Evolutionary conservation across 2,329 filamentous ascomycete species (phyloP), one percentile per base, ranked within the genome.

Genomic region (Hymenoscyphus fraxineus): DNA sequence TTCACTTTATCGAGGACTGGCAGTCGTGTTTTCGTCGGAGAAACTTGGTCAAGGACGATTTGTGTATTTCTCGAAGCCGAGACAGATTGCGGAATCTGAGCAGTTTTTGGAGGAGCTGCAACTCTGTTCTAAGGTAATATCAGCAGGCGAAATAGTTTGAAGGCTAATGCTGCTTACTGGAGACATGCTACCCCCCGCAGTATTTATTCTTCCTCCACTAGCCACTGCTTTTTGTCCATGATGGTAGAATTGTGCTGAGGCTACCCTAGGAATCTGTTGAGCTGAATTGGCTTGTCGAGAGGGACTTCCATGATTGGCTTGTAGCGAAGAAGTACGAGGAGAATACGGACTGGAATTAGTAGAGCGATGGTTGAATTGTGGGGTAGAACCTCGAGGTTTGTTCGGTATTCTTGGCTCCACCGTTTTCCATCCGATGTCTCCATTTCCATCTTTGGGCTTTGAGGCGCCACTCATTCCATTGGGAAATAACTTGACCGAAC

Each of bases 391-490:
- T 51, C 41, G 40, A 51, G 13, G 27, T 19, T 44, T 47, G 16
- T 60, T 27, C 3, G 16, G n/a, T n/a, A 41, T 35, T 60, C 31
- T 60, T 35, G 59, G 31, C 27, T 51, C 35, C 32, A 60, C 59
- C 16, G 59, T 60, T 41, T 60, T 16, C 59, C 59, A 60, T 60
- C 27, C 41, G 12, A 12, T 54, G 3, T 54, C 47, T 54, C 47
- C 47, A 13, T 27, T 54, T 54, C 19, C 47, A 54, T 13, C 47
- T 27, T 27, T 19, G 3, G 44, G 9, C 2, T 47, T 54, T 5
- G 47, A 19, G 47, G 47, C 19, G 22, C 47, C n/a, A 27, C 47
- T 19, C 31, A 13, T 15, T n/a, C 27, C 47, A 13, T 27, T 10
- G 9, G 47, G 3, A 54, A 54, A 54, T 27, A 19, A 54, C 13